Percentiles rank a stretch among this genome's conserved stretches.
Evolutionary conservation across 495 filamentous ascomycete species (phyloP).

Genomic region (Hypoxylon trugodes): DNA sequence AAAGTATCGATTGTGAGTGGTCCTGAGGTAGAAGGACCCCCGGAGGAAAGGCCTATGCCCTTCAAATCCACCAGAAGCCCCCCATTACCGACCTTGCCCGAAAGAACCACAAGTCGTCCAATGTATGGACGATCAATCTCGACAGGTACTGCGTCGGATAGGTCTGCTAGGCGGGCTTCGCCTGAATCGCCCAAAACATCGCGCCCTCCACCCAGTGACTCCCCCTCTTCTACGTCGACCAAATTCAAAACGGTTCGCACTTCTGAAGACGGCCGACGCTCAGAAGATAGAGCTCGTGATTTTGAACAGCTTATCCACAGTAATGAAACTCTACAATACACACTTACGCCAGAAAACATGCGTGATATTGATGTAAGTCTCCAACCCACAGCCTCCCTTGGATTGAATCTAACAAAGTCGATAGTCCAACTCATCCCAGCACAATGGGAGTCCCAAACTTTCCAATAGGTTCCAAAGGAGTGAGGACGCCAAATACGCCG

Average conservation of each 20-base stretch:
- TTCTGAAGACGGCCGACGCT: conserved; percentile 58
- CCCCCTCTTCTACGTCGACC: conserved; percentile 51
- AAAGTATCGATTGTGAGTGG: conserved; percentile 49
- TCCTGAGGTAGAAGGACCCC: conserved; percentile 31
- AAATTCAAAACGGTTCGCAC: conserved; percentile 58
- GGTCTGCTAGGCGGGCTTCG: conserved; percentile 17
- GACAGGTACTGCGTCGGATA: conserved; percentile 17
- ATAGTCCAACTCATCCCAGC: conserved; percentile 46
- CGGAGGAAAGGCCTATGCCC: conserved; percentile 44
- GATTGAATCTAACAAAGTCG: conserved; percentile 42
- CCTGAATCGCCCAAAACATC: conserved; percentile 40
- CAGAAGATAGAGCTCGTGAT: conserved; percentile 53
- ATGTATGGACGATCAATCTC: conserved; percentile 33
- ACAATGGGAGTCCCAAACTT: conserved; percentile 47
- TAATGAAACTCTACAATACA: conserved; percentile 91
- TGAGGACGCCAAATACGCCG: conserved; percentile 48
- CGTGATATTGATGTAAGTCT: conserved; percentile 82
- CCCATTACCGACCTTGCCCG: conserved; percentile 48
- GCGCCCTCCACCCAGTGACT: conserved; percentile 35
- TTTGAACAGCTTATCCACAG: conserved; percentile 92
- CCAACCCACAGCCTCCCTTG: not conserved
- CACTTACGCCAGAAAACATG: conserved; percentile 88
- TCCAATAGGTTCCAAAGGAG: conserved; percentile 50
- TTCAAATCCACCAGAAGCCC: conserved; percentile 37
- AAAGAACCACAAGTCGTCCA: conserved; percentile 49